Evolutionary conservation across 805 yeast genomes (phyloP).

Genomic region (Metschnikowia henanensis): DNA sequence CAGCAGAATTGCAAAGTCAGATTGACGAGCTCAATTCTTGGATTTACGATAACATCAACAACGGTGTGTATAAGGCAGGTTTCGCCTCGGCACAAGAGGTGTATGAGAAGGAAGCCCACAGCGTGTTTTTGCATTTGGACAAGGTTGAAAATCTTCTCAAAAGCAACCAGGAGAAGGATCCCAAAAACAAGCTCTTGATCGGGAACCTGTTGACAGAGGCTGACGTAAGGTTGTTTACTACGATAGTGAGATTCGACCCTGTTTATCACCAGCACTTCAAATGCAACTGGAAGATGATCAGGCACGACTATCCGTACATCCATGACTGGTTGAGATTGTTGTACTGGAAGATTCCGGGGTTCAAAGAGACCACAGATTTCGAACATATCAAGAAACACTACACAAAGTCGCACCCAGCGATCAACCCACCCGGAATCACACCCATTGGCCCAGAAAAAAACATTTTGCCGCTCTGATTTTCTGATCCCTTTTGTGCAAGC

Average conservation of each 20-base stretch:
- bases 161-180: slow-evolving; percentile 35
- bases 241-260: slow-evolving; percentile 88
- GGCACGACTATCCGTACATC: slow-evolving; percentile 74
- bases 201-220: slow-evolving; percentile 83
- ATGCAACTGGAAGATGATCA: slow-evolving; percentile 80
- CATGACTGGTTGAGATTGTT: slow-evolving; percentile 80
- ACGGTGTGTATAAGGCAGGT: slow-evolving; percentile 92
- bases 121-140: slow-evolving; percentile 66
- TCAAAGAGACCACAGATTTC: slow-evolving; percentile 78
- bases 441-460: slow-evolving; percentile 88
- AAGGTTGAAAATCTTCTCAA: slow-evolving; percentile 63
- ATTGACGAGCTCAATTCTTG: slow-evolving; percentile 80
- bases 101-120: slow-evolving; percentile 66
- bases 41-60: slow-evolving; percentile 84
- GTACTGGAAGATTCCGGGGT: slow-evolving; percentile 76
- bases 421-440: slow-evolving; percentile 82
- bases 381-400: slow-evolving; percentile 91
- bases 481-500: neutral
- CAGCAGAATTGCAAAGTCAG: slow-evolving; percentile 47
- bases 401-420: slow-evolving; percentile 77
- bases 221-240: slow-evolving; percentile 83
- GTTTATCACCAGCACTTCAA: slow-evolving; percentile 96
- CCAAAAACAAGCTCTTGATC: slow-evolving; percentile 39
- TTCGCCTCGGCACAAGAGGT: slow-evolving; percentile 84
- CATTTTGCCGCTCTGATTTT: slow-evolving; percentile 40